Base-by-base conservation (phyloP, 176 grass and related monocot genomes). In the Aechmea fasciata region DNA sequence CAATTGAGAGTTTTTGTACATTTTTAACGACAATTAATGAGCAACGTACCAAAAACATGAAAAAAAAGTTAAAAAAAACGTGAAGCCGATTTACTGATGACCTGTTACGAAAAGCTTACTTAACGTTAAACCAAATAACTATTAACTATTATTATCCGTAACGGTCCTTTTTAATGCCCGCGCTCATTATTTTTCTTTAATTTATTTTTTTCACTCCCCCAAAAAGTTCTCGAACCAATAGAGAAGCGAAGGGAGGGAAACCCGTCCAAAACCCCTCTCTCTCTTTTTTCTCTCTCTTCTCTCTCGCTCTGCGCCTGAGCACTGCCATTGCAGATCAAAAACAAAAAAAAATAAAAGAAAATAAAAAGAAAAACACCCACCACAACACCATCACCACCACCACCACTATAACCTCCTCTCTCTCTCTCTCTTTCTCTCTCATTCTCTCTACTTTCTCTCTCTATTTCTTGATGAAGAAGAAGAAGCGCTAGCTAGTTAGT, bases 241-340 rank as follows among this genome's bases (percentile, higher is more conserved):
- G 64, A 17, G 28, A n/a, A 8, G 13, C 62, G 51, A 69, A 49
- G 62, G 78, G 70, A 80, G 70, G 70, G 78, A 80, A 81, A 71
- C 52, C 77, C 75, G 80, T 87, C 75, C 83, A 87, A 90, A 87
- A 84, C 71, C 83, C 72, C 63, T 57, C 64, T 12, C 66, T n/a
- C 13, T 11, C 69, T 70, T 64, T n/a, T n/a, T n/a, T n/a, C n/a
- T n/a, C n/a, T n/a, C n/a, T n/a, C n/a, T n/a, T 84, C 68, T 57
- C 80, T 52, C n/a, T 50, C 55, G 52, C 19, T 63, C 69, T 50
- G 9, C 10, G 24, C 13, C 48, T 51, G 66, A 64, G 20, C 66
- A 52, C 63, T 63, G 15, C 33, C 68, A 71, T 13, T 25, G 19
- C 13, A 13, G 29, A 66, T 28, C 11, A 66, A 13, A 7, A 24